Conservation (phyloP, 2,329 filamentous ascomycete genomes). For the Exophiala oligosperma region DNA sequence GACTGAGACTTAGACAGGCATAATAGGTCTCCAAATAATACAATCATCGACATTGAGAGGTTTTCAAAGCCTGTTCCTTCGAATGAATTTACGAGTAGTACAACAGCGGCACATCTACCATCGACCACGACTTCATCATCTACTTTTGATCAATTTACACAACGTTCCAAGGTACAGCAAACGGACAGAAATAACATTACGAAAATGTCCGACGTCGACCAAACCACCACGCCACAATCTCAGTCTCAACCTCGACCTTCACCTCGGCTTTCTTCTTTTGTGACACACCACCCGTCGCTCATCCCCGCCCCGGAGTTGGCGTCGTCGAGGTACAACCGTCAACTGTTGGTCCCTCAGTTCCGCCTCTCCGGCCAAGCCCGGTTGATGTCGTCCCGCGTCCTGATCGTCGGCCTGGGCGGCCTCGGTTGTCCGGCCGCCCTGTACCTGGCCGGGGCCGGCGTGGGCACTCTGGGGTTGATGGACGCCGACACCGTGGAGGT, state of each 20-base stretch:
- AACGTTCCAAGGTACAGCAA: too few relatives aligned
- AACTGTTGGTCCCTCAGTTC: slow-evolving; percentile 28
- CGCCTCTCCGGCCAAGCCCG: slow-evolving; percentile 23
- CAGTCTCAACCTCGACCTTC: neutral
- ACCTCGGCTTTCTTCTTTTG: neutral
- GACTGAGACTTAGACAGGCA: slow-evolving; percentile 11
- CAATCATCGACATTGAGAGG: neutral
- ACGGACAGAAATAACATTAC: neutral
- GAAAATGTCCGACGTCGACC: too few relatives aligned
- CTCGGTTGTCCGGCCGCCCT: slow-evolving; percentile 87
- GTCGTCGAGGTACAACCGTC: slow-evolving; percentile 28
- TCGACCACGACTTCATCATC: too few relatives aligned
- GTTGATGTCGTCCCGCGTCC: slow-evolving; percentile 42
- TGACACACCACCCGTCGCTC: neutral
- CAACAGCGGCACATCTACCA: too few relatives aligned
- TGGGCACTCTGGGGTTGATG: slow-evolving; percentile 78
- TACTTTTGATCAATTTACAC: too few relatives aligned
- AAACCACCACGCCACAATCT: too few relatives aligned
- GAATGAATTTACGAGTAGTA: too few relatives aligned
- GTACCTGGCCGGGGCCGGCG: slow-evolving; percentile 88
- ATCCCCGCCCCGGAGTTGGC: slow-evolving; percentile 26
- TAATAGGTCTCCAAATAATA: slow-evolving; percentile 9
- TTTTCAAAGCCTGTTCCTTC: too few relatives aligned
- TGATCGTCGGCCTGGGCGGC: slow-evolving; percentile 85
- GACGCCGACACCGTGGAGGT: slow-evolving; percentile 86